Base-by-base conservation (phyloP, 768 basidiomycete genomes). In the Cyathus striatus region DNA sequence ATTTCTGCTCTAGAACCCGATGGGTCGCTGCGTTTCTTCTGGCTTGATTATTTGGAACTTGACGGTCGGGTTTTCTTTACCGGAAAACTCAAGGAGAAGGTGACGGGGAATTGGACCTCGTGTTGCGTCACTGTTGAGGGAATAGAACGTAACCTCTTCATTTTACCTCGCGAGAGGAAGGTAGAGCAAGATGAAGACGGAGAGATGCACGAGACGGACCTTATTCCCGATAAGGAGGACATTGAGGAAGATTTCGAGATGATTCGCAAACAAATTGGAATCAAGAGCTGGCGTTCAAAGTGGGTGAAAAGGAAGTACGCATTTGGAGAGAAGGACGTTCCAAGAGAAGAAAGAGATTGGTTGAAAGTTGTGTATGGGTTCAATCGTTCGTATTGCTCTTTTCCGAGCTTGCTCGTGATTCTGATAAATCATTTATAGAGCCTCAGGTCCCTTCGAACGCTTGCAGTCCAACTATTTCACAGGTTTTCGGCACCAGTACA, bases 361-460 rank as follows among this genome's bases (percentile, higher is more conserved):
- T 66, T 97, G 64, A 97, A 99, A 61, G 90, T 95, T 2, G 78
- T 94, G 2, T 97, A 96, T 59, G 78, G 83, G 14, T 98, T 91
- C 52, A 78, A 85, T 47, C 83, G 95, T 91, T 46, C 50, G 81
- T 47, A 14, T 20, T 10, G 6, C 10, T 32, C 16, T 5, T n/a
- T 5, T 33, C 22, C 16, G 32, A 21, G 7, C 21, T 12, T 35
- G 18, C 32, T 20, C 10, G 2, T 37, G 12, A 9, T 32, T 46
- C 33, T 26, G 13, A 32, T 41, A 45, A n/a, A n/a, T n/a, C 49
- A 16, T 44, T 33, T 35, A 6, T 36, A 92, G 89, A 90, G 53
- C 83, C 83, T 5, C 75, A 79, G 45, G 70, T 99, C 17, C 86
- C 90, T 0, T 68, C 70, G 48, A 80, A 78, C 24, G 77, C 84